Conservation (phyloP, 352 stramenopile genomes). For the Phytopythium ostracodes region DNA sequence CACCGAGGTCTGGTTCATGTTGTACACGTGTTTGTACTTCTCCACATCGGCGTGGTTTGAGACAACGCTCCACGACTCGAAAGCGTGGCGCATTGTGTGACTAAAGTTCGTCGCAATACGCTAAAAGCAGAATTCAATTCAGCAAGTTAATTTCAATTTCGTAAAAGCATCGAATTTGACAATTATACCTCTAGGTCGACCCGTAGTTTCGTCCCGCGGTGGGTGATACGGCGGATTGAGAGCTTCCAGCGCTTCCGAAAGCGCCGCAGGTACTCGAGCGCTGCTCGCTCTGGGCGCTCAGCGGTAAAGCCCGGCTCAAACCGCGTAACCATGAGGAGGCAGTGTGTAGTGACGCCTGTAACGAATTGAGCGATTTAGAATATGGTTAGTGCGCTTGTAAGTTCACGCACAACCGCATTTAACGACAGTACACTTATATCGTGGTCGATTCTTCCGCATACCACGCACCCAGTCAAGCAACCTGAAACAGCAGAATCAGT, state of each 20-base stretch:
- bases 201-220: background rate
- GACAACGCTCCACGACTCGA: background rate
- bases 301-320: background rate
- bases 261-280: background rate
- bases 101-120: background rate
- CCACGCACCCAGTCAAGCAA: background rate
- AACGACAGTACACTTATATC: background rate
- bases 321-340: background rate
- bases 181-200: background rate
- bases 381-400: background rate
- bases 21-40: background rate
- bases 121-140: background rate
- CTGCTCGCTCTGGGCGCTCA: background rate
- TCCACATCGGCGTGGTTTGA: background rate
- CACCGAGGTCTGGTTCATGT: constrained; percentile 2
- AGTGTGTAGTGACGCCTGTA: background rate
- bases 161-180: background rate
- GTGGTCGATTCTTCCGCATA: background rate
- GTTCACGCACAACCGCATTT: background rate
- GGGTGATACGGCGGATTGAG: background rate
- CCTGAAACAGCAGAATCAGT: background rate
- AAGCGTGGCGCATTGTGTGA: background rate
- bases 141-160: background rate
- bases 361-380: background rate
- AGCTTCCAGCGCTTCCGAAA: background rate